Evolutionary conservation across 176 grass and related monocot genomes (phyloP).

Genomic region (Chrysopogon serrulatus): DNA sequence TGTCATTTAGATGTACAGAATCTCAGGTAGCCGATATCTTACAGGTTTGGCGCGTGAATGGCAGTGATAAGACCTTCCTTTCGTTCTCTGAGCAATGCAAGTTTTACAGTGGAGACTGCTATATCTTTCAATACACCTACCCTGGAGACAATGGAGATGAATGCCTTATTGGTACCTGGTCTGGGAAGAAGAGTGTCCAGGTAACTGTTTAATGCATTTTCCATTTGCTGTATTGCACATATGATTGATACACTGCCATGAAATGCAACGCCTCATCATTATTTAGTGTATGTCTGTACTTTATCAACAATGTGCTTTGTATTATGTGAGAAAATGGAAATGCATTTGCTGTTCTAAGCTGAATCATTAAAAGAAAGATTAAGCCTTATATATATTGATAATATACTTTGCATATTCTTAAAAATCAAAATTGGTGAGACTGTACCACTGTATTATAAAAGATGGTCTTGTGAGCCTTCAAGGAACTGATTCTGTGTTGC

Average conservation of each 20-base stretch:
- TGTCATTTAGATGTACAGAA: neutral
- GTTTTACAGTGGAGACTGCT: slow-evolving; percentile 97
- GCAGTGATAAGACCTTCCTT: slow-evolving; percentile 73
- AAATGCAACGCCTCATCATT: neutral
- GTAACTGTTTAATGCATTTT: slow-evolving; percentile 41
- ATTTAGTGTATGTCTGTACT: slow-evolving; percentile 12
- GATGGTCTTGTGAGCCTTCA: neutral
- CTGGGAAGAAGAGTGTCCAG: slow-evolving; percentile 85
- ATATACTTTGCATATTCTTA: slow-evolving; percentile 4
- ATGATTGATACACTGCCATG: slow-evolving; percentile 8
- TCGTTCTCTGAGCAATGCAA: slow-evolving; percentile 93
- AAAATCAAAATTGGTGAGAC: neutral
- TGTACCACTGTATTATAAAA: neutral
- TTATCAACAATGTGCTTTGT: neutral
- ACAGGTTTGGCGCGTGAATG: slow-evolving; percentile 91
- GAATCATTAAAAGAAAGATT: neutral
- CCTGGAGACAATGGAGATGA: slow-evolving; percentile 83
- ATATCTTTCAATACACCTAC: slow-evolving; percentile 97
- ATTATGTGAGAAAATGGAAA: neutral
- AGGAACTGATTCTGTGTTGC: neutral
- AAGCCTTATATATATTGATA: neutral
- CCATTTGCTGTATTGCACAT: neutral
- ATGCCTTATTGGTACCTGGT: slow-evolving; percentile 92
- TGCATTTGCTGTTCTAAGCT: neutral
- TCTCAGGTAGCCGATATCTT: slow-evolving; percentile 23